Evolutionary conservation across 805 yeast genomes (phyloP), one percentile per base, ranked within the genome.

Genomic region (Millerozyma acaciae): DNA sequence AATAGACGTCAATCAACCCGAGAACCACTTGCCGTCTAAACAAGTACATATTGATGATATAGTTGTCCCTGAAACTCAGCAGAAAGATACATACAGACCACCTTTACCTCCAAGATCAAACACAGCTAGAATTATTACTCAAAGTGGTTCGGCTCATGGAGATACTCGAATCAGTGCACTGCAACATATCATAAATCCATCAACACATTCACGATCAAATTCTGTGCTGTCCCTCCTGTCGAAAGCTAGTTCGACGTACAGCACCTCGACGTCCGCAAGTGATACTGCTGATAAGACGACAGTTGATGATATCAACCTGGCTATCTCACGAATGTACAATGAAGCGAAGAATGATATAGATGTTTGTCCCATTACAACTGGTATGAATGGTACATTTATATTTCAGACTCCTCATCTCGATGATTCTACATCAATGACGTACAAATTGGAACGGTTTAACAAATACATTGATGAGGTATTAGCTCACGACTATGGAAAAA

Each of bases 61-160:
- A 1, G 29, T 33, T 8, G 37, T 43, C 5, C 46, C 50, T 5
- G 32, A 20, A 13, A 33, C 32, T 10, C 16, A 31, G 5, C 18
- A 35, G 18, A 34, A 36, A 16, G 14, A 6, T 16, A 13, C 21
- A 10, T 28, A 20, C 43, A 53, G n/a, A 5, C 68, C 66, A 16
- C 56, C 60, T 6, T 46, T 61, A 25, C 68, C 68, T 2, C 65
- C 65, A 12, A 44, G 65, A 30, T 38, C 36, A 6, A 53, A 53
- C 26, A 49, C 51, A 2, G 43, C 51, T 4, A 33, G 15, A 13
- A 9, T 22, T 2, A 25, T 15, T 6, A 6, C 4, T 25, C n/a
- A n/a, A n/a, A n/a, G n/a, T n/a, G n/a, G n/a, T n/a, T n/a, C n/a
- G n/a, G n/a, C n/a, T n/a, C n/a, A n/a, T n/a, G n/a, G n/a, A n/a